phyloP scores from a whole-genome alignment of 179 eudicot species.

The Gypsophila paniculata region DNA sequence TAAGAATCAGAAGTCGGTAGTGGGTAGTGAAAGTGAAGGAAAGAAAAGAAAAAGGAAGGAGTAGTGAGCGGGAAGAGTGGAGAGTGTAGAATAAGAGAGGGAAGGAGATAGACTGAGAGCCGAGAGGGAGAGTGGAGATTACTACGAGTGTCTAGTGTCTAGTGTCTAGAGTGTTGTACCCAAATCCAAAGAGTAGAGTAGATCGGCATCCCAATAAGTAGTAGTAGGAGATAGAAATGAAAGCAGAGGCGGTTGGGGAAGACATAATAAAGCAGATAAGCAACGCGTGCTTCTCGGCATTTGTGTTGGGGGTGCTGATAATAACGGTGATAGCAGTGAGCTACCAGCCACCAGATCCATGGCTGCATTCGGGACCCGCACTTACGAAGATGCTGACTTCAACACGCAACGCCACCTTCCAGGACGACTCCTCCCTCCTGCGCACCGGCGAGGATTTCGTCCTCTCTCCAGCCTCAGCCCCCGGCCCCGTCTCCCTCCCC shows the following conservation, averaged over 20 bases:
- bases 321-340: conserved; percentile 76
- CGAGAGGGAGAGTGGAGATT: too few relatives aligned
- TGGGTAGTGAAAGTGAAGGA: too few relatives aligned
- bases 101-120: too few relatives aligned
- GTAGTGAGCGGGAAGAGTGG: too few relatives aligned
- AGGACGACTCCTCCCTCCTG: conserved; percentile 62
- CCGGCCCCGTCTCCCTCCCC: conserved; percentile 26
- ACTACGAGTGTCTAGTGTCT: too few relatives aligned
- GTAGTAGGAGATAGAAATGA: conserved; percentile 33
- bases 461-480: conserved; percentile 29
- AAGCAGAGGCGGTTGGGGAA: conserved; percentile 77
- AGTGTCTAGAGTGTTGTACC: too few relatives aligned
- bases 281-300: conserved; percentile 84
- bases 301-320: conserved; percentile 69
- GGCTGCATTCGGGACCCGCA: conserved; percentile 85
- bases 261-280: conserved; percentile 74
- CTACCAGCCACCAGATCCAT: conserved; percentile 96
- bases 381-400: conserved; percentile 61
- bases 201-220: too few relatives aligned
- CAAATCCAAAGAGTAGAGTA: too few relatives aligned
- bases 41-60: too few relatives aligned
- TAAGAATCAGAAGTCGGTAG: too few relatives aligned
- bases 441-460: conserved; percentile 79
- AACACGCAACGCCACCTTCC: conserved; percentile 72
- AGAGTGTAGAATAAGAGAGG: too few relatives aligned